Base-by-base conservation (phyloP, 1,284 basidiomycete species). In the Puccinia hordei region DNA sequence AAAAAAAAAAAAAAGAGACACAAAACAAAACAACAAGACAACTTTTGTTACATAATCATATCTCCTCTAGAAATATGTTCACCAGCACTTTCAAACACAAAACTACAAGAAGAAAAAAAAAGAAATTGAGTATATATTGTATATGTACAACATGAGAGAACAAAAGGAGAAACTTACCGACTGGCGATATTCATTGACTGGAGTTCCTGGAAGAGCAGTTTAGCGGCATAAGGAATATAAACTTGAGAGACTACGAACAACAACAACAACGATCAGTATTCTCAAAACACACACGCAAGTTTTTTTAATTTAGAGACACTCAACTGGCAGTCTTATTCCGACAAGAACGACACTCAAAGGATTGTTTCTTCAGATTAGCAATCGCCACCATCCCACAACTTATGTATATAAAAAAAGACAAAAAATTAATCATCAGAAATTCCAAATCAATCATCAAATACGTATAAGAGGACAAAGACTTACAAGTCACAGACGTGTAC, bases 401-500 rank as follows among this genome's bases (percentile, higher is more conserved):
- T n/a, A n/a, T n/a, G n/a, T n/a, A n/a, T 95, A 84, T 13, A 15
- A 1, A 30, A 15, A 27, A 24, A 41, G 6, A 24, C 9, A 24
- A 73, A 57, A 22, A 19, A 73, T 2, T n/a, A 55, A 17, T 2
- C 15, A 72, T 5, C 5, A 55, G 49, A 35, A 27, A 35, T 27
- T 1, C 19, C 3, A 22, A 24, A 71, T 51, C 63, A 41, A 38
- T 1, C 35, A 8, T 6, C 27, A 10, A 53, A 71, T n/a, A n/a
- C n/a, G n/a, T n/a, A 71, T 49, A 59, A 78, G 66, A 22, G 41
- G 65, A 38, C 74, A 66, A 17, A 27, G 49, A 89, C 93, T 84
- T 83, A 95, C 92, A 95, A 93, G 86, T 98, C 95, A 86, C 95
- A 98, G 81, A 98, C 94, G 85, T 98, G 95, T 74, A 98, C 87